Evolutionary conservation across 2,329 filamentous ascomycete species (phyloP).

Genomic region (Trichoderma atroviride): DNA sequence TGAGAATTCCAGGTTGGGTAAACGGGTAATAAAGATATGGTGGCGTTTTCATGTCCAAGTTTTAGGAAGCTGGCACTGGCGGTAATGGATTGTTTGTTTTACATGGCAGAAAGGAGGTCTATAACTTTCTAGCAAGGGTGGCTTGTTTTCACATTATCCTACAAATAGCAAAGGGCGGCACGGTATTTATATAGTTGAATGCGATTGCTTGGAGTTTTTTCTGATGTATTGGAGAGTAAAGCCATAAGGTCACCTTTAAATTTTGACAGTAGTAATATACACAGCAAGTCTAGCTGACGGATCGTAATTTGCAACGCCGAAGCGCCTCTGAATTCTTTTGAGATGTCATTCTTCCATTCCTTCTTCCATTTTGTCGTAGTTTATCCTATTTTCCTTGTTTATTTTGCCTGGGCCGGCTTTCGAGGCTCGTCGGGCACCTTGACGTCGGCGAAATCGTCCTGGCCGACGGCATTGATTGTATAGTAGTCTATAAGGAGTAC

Average conservation of each 20-base stretch:
- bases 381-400: neutral
- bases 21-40: slow-evolving; percentile 23
- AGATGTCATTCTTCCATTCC: neutral
- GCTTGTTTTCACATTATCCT: slow-evolving; percentile 12
- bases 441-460: slow-evolving; percentile 97
- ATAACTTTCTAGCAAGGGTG: slow-evolving; percentile 21
- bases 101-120: slow-evolving; percentile 18
- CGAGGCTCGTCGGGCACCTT: slow-evolving; percentile 77
- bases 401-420: slow-evolving; percentile 47
- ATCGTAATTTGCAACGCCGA: slow-evolving; percentile 10
- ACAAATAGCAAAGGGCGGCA: neutral
- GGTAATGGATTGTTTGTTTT: slow-evolving; percentile 21
- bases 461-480: slow-evolving; percentile 80
- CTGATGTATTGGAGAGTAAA: slow-evolving; percentile 4
- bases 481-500: slow-evolving; percentile 51
- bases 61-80: slow-evolving; percentile 16
- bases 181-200: slow-evolving; percentile 11
- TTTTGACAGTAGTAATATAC: slow-evolving; percentile 13
- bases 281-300: slow-evolving; percentile 14
- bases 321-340: neutral
- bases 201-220: slow-evolving; percentile 9
- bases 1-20: slow-evolving; percentile 20
- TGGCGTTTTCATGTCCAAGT: slow-evolving; percentile 21
- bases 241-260: neutral
- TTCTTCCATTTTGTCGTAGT: neutral